Base-by-base conservation (phyloP, 2,329 filamentous ascomycete genomes). In the Botrytis porri region DNA sequence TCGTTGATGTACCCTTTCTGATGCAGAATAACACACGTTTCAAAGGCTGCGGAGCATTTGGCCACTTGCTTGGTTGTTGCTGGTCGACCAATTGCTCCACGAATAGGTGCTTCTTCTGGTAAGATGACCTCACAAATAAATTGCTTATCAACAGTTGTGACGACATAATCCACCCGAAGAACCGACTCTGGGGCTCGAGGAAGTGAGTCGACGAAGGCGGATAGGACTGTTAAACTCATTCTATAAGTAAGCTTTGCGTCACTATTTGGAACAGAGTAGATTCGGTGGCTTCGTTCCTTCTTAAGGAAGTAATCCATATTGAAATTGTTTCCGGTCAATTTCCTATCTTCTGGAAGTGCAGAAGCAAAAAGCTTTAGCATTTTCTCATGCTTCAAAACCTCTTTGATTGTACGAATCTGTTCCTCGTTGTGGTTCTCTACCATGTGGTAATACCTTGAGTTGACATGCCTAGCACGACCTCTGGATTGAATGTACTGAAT, bases 401-500 rank as follows among this genome's bases (percentile, higher is more conserved):
- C 88, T 16, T 84, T 81, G 2, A 93, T 80, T n/a, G 84, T 84
- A 54, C 85, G 82, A 1, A 81, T 77, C 67, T 97, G 92, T 0
- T 84, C 83, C 20, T 81, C 76, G 77, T 97, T 97, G 12, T 86
- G 87, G 1, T 82, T 80, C 80, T 98, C 95, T 3, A 93, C 81
- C 92, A 99, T 95, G 78, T 93, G 93, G 48, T 95, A 87, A 81
- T 95, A 98, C 75, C 88, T 90, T 0, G 96, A 98, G 71, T 91
- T 87, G 0, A 83, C 82, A 78, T 94, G 92, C 57, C 96, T 88
- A 20, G 96, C 96, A 71, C 96, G 89, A 0, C 96, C 96, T 75
- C 94, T 89, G 22, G 95, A 98, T 81, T 99, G 96, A 32, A 98
- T 90, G 80, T 98, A 98, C 79, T 97, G 93, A 70, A 98, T 98